Percentiles rank a stretch among this genome's conserved stretches.
Evolutionary conservation across 2,329 filamentous ascomycete genomes (phyloP).

Genomic region (Elsinoe ampelina): DNA sequence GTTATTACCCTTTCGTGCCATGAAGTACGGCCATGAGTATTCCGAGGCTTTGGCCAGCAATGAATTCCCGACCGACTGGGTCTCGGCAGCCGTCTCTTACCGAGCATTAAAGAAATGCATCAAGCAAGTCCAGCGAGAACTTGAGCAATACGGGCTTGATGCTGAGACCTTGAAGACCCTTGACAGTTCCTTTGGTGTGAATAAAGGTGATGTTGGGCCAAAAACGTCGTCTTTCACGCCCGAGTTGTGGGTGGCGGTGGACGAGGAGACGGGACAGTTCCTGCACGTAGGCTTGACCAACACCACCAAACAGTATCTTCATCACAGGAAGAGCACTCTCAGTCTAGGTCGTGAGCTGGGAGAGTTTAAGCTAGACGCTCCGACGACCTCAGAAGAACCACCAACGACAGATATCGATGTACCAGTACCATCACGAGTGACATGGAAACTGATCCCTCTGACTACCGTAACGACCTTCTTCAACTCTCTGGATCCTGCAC

Average conservation of each 20-base stretch:
- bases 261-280: slow-evolving; percentile 56
- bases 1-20: slow-evolving; percentile 32
- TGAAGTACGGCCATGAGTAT: slow-evolving; percentile 84
- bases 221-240: slow-evolving; percentile 43
- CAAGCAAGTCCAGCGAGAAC: slow-evolving; percentile 66
- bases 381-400: neutral
- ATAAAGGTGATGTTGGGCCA: slow-evolving; percentile 17
- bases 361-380: slow-evolving; percentile 18
- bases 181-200: slow-evolving; percentile 34
- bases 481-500: slow-evolving; percentile 60
- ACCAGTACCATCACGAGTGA: neutral
- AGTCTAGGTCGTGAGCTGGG: neutral
- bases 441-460: slow-evolving; percentile 62
- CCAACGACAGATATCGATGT: neutral
- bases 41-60: slow-evolving; percentile 59
- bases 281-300: slow-evolving; percentile 60
- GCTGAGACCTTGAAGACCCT: slow-evolving; percentile 59
- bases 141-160: slow-evolving; percentile 62
- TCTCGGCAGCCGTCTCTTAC: slow-evolving; percentile 72
- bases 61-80: slow-evolving; percentile 63
- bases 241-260: slow-evolving; percentile 60
- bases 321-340: slow-evolving; percentile 37
- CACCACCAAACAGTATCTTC: slow-evolving; percentile 54
- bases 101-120: slow-evolving; percentile 81
- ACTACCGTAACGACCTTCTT: slow-evolving; percentile 75